Conservation (phyloP, 208 protist species). For the Naegleria fowleri region DNA sequence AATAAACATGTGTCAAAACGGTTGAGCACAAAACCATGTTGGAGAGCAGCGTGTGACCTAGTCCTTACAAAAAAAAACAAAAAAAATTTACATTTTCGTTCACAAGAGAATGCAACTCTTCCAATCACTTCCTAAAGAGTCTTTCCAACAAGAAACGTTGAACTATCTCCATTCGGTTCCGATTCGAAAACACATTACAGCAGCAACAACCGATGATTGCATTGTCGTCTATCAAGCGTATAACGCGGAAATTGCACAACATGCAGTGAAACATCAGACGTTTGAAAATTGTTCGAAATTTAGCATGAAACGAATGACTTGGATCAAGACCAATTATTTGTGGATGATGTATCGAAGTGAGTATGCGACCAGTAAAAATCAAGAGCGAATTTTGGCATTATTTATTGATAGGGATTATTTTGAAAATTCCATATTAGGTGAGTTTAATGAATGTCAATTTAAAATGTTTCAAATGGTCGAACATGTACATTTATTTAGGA, state of each 20-base stretch:
- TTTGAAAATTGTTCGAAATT: not conserved
- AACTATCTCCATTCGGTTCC: not conserved
- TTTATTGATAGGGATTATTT: not conserved
- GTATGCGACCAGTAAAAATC: not conserved
- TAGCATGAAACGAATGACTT: not conserved
- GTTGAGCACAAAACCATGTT: too few relatives aligned
- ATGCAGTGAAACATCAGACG: slow-evolving; percentile 7
- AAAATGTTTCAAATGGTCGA: not conserved
- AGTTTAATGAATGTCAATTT: not conserved
- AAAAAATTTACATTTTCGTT: too few relatives aligned
- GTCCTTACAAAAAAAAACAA: too few relatives aligned
- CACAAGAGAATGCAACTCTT: too few relatives aligned
- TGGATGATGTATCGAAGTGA: slow-evolving; percentile 24
- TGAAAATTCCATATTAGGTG: not conserved
- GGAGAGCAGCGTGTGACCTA: too few relatives aligned
- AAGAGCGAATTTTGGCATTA: not conserved
- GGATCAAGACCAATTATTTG: slow-evolving; percentile 25
- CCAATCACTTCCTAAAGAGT: too few relatives aligned
- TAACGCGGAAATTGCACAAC: not conserved
- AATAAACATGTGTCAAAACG: too few relatives aligned
- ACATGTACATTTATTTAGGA: not conserved
- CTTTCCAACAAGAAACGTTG: not conserved
- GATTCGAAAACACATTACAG: not conserved
- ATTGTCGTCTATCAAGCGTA: slow-evolving; percentile 23
- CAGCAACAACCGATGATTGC: not conserved